phyloP scores from a whole-genome alignment of 805 yeast genomes.

The Lipomyces yamanashiensis region DNA sequence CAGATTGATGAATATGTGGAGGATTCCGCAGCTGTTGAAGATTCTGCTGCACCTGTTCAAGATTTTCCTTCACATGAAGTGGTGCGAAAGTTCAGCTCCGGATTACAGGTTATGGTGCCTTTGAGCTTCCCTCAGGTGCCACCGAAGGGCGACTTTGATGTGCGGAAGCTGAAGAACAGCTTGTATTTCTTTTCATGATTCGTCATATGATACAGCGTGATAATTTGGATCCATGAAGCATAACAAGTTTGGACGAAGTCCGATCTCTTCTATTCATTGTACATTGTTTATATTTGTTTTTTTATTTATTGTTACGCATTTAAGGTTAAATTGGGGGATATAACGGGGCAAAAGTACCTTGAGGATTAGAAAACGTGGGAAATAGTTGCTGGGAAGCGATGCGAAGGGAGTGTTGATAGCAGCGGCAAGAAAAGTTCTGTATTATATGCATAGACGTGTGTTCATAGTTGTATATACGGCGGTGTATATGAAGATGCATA shows the following conservation, averaged over 20 bases:
- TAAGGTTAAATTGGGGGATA: no score
- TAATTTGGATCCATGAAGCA: neutral
- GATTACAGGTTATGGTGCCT: constrained; percentile 22
- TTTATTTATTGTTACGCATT: no score
- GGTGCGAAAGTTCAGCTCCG: neutral
- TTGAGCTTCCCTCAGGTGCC: constrained; percentile 38
- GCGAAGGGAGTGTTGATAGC: no score
- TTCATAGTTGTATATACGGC: no score
- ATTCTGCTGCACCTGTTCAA: neutral
- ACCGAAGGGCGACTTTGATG: constrained; percentile 74
- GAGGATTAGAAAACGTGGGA: neutral
- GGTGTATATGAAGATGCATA: no score
- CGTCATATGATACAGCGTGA: neutral
- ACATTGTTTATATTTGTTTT: no score
- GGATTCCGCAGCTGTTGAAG: neutral
- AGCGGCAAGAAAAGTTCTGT: no score
- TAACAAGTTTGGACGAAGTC: no score
- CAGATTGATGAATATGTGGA: neutral
- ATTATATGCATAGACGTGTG: no score
- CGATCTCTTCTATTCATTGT: no score
- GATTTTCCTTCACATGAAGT: neutral
- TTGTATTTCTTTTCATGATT: constrained; percentile 69
- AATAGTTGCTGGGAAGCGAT: neutral
- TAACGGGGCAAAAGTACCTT: neutral
- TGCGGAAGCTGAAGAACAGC: constrained; percentile 69